Evolutionary conservation across 1,139 yeast genomes (phyloP).

Genomic region (Pichia sorboxylosa): DNA sequence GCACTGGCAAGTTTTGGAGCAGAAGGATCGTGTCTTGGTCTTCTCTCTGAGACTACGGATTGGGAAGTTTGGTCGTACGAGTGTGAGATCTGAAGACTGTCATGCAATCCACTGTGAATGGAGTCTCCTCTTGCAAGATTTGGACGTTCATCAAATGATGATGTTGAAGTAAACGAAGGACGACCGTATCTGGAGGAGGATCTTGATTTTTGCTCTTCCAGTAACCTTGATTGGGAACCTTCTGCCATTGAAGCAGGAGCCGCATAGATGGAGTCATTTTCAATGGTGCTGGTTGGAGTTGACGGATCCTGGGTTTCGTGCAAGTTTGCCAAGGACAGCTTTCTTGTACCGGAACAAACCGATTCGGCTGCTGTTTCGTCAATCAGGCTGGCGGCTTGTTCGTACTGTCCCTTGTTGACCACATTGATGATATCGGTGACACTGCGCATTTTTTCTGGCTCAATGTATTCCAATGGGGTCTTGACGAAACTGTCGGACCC

Average conservation of each 20-base stretch:
- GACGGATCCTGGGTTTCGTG: constrained; percentile 12
- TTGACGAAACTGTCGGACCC: neutral
- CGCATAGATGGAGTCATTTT: constrained; percentile 24
- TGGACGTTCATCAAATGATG: constrained; percentile 29
- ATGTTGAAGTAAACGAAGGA: constrained; percentile 23
- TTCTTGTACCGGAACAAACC: constrained; percentile 10
- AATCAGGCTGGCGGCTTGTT: constrained; percentile 12
- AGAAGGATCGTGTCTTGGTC: constrained; percentile 23
- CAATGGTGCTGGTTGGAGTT: constrained; percentile 24
- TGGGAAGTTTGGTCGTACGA: constrained; percentile 6
- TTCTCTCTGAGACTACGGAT: constrained; percentile 18
- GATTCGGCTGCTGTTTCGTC: constrained; percentile 16
- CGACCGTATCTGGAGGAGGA: constrained; percentile 10
- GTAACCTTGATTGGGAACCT: constrained; percentile 34
- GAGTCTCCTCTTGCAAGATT: constrained; percentile 61
- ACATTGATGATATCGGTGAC: constrained; percentile 20
- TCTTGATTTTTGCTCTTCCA: constrained; percentile 22
- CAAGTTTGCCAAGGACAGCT: constrained; percentile 4
- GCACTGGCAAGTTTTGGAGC: constrained; percentile 14
- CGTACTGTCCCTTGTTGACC: constrained; percentile 18
- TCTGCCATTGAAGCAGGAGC: constrained; percentile 31
- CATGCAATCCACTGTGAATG: constrained; percentile 34
- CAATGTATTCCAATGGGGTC: constrained; percentile 1
- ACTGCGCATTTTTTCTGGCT: constrained; percentile 15
- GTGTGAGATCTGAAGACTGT: constrained; percentile 13